Evolutionary conservation across 208 protist species (phyloP).

Genomic region (Wallacemonas rigidus): DNA sequence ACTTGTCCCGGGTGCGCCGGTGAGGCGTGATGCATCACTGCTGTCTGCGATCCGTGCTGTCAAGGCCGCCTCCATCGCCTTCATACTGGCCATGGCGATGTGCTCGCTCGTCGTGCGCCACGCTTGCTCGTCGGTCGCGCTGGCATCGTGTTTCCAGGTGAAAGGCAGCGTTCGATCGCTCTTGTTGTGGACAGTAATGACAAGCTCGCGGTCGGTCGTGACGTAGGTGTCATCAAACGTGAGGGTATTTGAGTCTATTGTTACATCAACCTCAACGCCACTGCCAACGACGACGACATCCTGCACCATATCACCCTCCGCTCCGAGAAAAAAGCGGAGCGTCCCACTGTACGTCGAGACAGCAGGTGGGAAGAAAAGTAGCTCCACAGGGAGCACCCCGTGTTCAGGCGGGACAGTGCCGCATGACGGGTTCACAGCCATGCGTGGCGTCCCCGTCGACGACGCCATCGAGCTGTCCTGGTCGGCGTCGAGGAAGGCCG

Average conservation of each 20-base stretch:
- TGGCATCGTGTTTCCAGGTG: constrained; percentile 68
- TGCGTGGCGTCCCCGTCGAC: constrained; percentile 28
- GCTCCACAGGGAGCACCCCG: constrained; percentile 68
- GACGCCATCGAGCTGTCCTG: background rate
- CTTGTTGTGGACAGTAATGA: constrained; percentile 88
- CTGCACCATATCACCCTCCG: constrained; percentile 80
- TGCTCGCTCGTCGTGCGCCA: constrained; percentile 10
- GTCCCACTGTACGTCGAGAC: constrained; percentile 20
- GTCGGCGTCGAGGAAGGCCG: constrained; percentile 23
- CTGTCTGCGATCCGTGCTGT: background rate
- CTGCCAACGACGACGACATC: constrained; percentile 61
- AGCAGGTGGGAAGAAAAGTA: constrained; percentile 52
- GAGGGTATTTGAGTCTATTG: constrained; percentile 61
- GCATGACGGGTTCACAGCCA: constrained; percentile 57
- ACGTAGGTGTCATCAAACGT: constrained; percentile 90
- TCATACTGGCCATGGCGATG: background rate
- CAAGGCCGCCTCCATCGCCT: background rate
- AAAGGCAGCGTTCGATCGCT: constrained; percentile 82
- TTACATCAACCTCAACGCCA: constrained; percentile 73
- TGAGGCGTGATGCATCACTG: constrained; percentile 1
- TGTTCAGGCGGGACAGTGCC: constrained; percentile 59
- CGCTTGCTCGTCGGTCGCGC: background rate
- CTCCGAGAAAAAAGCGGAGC: constrained; percentile 84
- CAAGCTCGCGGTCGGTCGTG: constrained; percentile 79
- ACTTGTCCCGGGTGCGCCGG: background rate